phyloP scores from a whole-genome alignment of 176 grass and related monocot genomes.

The Secale cereale region DNA sequence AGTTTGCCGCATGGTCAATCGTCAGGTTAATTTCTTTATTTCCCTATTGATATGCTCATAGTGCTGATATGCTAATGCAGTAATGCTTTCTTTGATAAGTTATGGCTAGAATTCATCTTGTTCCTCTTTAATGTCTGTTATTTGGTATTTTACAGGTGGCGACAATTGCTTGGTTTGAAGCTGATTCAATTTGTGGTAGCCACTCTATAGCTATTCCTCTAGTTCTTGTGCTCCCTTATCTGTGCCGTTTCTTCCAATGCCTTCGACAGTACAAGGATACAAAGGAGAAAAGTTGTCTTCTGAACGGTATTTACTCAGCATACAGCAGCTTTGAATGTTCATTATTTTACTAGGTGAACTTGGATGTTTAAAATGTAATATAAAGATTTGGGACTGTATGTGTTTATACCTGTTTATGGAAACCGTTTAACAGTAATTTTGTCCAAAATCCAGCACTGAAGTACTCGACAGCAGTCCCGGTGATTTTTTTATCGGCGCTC shows the following conservation, averaged over 20 bases:
- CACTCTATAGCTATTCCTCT: conserved; percentile 94
- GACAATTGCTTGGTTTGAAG: conserved; percentile 98
- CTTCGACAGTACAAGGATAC: conserved; percentile 96
- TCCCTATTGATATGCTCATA: neutral
- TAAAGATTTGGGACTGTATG: neutral
- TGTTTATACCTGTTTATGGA: neutral
- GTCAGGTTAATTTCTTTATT: conserved; percentile 59
- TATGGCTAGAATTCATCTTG: neutral
- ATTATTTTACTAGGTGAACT: neutral
- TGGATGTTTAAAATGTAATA: conserved; percentile 26
- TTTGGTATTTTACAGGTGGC: conserved; percentile 67
- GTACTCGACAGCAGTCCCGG: conserved; percentile 87
- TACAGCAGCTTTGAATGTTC: conserved; percentile 6
- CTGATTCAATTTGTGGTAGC: conserved; percentile 97
- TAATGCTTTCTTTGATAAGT: neutral
- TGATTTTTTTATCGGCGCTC: conserved; percentile 91
- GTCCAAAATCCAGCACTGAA: conserved; percentile 68
- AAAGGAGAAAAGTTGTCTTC: conserved; percentile 83
- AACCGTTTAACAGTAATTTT: conserved; percentile 18
- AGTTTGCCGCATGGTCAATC: conserved; percentile 93
- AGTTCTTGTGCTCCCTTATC: conserved; percentile 83
- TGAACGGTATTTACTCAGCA: conserved; percentile 76
- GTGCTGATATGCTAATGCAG: neutral
- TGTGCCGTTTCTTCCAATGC: conserved; percentile 97
- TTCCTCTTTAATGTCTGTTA: neutral